Base-by-base conservation (phyloP, 805 yeast genomes). In the Wickerhamiella brachini region DNA sequence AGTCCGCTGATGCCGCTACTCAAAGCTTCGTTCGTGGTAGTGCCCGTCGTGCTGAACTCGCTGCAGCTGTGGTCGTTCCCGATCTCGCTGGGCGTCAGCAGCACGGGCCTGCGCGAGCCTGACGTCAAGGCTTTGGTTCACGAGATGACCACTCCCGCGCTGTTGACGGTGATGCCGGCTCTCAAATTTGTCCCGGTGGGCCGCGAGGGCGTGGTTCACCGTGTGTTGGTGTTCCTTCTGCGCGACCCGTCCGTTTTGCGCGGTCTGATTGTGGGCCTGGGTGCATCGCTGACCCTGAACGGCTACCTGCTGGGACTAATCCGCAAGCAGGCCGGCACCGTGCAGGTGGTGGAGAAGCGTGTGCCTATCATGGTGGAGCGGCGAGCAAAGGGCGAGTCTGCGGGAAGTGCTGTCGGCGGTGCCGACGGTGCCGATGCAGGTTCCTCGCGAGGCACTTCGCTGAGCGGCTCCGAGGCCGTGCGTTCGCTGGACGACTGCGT, bases 231-330 rank as follows among this genome's bases (percentile, higher is more conserved):
- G 20, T 38, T 49, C 13, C 21, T 51, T 23, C 44, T 51, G 34
- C 41, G 46, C 43, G 53, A 59, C 15, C 56, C 55, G 1, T 44
- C 52, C 2, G 53, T 56, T 4, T 29, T 50, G 29, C 54, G 57
- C 17, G 77, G 81, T 55, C 72, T 88, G 49, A 76, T 89, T 45
- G 73, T 84, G 54, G 80, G 79, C 10, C 78, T 89, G 54, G 80
- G 83, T 23, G 69, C 85, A 56, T 84, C 95, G 57, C 76, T 86
- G 51, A 80, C 83, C 5, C 80, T 85, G 56, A 93, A 93, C 65
- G 79, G 84, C 48, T 90, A 89, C 66, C 74, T 93, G 57, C 75
- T 90, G 65, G 86, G 87, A 61, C 51, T 59, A 12, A 54, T 93
- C 86, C 52, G 83, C 95, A n/a, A 64, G 61, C 53, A 55, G 53